Evolutionary conservation across 1,284 basidiomycete species (phyloP).

Genomic region (Marasmius tenuissimus): DNA sequence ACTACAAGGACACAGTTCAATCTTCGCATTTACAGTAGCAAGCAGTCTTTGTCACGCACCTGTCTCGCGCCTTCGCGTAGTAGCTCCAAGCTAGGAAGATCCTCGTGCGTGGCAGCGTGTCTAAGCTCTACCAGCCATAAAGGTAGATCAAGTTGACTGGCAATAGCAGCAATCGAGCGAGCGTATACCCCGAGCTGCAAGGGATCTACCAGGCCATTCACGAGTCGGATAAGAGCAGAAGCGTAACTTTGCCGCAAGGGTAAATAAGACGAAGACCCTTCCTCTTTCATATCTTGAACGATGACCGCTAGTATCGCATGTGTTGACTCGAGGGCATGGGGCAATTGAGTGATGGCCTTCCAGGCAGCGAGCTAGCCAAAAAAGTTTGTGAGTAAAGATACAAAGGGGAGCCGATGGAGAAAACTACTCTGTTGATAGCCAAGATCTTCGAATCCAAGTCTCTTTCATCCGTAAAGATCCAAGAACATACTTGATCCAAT

Average conservation of each 20-base stretch:
- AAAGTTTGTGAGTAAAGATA: slow-evolving; percentile 14
- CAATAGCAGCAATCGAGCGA: slow-evolving; percentile 87
- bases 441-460: slow-evolving; percentile 55
- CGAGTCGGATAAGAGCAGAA: slow-evolving; percentile 82
- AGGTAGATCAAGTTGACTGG: slow-evolving; percentile 84
- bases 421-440: slow-evolving; percentile 68
- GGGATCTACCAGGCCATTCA: slow-evolving; percentile 95
- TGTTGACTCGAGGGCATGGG: slow-evolving; percentile 72
- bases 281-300: slow-evolving; percentile 43
- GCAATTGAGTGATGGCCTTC: slow-evolving; percentile 69
- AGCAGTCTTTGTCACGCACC: slow-evolving; percentile 37
- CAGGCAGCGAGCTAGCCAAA: slow-evolving; percentile 71
- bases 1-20: slow-evolving; percentile 39
- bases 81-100: slow-evolving; percentile 83
- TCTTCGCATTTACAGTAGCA: not conserved
- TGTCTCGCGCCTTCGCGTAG: slow-evolving; percentile 76
- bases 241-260: slow-evolving; percentile 68
- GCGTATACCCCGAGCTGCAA: slow-evolving; percentile 88
- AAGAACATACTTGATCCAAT: slow-evolving; percentile 78
- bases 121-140: slow-evolving; percentile 91
- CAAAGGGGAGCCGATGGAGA: slow-evolving; percentile 2
- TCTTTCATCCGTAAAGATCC: slow-evolving; percentile 74
- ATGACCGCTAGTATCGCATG: slow-evolving; percentile 68
- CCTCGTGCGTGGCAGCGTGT: slow-evolving; percentile 95
- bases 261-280: slow-evolving; percentile 37